Percentiles rank a stretch among this genome's conserved stretches.
These are phyloP conservation scores for Candida vartiovaarae DNA, from an alignment of 805 yeast genomes.

Conservation along the genomic window DNA sequence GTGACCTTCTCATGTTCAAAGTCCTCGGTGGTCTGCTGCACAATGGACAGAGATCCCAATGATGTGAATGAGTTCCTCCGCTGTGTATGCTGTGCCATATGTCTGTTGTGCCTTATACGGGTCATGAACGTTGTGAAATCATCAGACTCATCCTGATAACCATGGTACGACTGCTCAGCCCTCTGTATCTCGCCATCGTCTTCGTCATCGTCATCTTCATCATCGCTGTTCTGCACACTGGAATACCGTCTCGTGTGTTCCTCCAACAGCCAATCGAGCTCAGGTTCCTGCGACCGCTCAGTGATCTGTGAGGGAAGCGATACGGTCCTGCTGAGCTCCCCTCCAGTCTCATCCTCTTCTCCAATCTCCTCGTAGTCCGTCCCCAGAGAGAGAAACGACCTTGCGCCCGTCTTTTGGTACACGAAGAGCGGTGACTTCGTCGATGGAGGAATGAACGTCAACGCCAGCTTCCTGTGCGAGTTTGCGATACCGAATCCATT, in stretches of 20 bases:
- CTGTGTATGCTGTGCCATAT: background rate
- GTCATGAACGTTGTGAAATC: conserved; percentile 18
- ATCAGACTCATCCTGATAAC: conserved; percentile 19
- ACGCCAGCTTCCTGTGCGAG: conserved; percentile 31
- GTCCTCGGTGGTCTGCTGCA: conserved; percentile 19
- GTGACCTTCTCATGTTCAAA: conserved; percentile 30
- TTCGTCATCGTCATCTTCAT: conserved; percentile 16
- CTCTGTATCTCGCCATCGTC: conserved; percentile 9
- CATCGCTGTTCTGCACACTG: conserved; percentile 13
- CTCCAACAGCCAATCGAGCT: conserved; percentile 32
- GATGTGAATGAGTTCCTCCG: conserved; percentile 18
- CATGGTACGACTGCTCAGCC: conserved; percentile 12
- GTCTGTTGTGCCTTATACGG: conserved; percentile 15
- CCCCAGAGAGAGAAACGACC: conserved; percentile 34
- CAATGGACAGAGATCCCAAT: conserved; percentile 16
- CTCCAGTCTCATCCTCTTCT: conserved; percentile 25
- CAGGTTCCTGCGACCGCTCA: conserved; percentile 27
- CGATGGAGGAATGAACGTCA: conserved; percentile 31
- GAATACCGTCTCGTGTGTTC: conserved; percentile 35
- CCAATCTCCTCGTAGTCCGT: conserved; percentile 27
- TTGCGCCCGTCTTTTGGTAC: conserved; percentile 24
- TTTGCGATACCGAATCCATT: conserved; percentile 37
- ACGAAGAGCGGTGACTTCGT: conserved; percentile 34
- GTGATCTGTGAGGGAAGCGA: conserved; percentile 34
- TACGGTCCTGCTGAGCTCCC: conserved; percentile 32